These are phyloP conservation scores for Ambrosiella xylebori DNA, from an alignment of 2,329 filamentous ascomycete genomes.

Conservation along the genomic window DNA sequence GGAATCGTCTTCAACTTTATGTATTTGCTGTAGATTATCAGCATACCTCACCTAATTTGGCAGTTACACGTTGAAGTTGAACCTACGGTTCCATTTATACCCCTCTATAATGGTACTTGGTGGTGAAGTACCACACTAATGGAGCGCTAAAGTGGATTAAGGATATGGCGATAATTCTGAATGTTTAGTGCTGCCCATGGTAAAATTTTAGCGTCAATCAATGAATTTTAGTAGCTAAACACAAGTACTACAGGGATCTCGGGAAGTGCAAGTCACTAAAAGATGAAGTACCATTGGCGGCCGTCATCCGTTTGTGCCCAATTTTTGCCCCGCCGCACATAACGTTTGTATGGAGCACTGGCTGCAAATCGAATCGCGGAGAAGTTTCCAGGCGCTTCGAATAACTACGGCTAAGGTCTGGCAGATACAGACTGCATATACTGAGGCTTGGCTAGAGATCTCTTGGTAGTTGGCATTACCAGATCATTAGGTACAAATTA, in stretches of 20 bases:
- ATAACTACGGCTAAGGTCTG: neutral
- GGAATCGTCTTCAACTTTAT: neutral
- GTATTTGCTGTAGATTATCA: neutral
- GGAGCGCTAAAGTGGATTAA: no score
- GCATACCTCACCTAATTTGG: neutral
- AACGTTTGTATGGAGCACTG: slow-evolving; percentile 1
- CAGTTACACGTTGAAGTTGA: neutral
- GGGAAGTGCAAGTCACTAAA: neutral
- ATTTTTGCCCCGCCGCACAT: slow-evolving; percentile 7
- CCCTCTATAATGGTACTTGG: neutral
- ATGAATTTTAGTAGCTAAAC: neutral
- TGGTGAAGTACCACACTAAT: neutral
- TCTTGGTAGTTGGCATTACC: neutral
- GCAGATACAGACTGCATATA: neutral
- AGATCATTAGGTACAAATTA: slow-evolving; percentile 1
- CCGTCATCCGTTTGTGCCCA: slow-evolving; percentile 8
- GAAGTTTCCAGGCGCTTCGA: slow-evolving; percentile 11
- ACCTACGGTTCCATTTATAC: neutral
- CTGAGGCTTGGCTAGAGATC: neutral
- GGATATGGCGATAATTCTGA: no score
- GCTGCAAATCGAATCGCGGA: slow-evolving; percentile 9
- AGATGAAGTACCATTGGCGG: neutral
- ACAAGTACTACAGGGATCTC: neutral
- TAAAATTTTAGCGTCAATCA: neutral
- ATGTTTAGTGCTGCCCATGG: neutral